Base-by-base conservation (phyloP, 2,329 filamentous ascomycete species). In the Aspergillus sergii region DNA sequence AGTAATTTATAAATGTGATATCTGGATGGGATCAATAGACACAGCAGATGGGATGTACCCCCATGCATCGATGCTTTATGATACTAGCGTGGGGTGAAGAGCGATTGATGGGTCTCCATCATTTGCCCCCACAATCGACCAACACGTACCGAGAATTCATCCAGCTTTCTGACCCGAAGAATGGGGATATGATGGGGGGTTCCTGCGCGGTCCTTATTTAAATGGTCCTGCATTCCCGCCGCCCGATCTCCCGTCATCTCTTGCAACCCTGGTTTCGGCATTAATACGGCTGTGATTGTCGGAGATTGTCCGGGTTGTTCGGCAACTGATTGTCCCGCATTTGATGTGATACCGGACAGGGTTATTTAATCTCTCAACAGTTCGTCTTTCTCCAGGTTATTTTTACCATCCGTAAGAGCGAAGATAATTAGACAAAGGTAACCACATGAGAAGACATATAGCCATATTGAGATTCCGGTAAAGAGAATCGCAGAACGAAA, bases 221-320 rank as follows among this genome's bases (percentile, higher is more conserved):
- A 61, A 57, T 41, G 32, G 45, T 39, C 34, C 32, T 51, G 28
- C 50, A 21, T 45, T 28, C 39, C 50, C 43, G 10, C 51, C 34
- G 16, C 10, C 45, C 58, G 23, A 10, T 43, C 28, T 55, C 26
- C 26, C 28, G 51, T 39, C 32, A 32, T 21, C 39, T 32, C 51
- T 50, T 39, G 21, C 10, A 28, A 46, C 14, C 16, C 30, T 7
- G 50, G 23, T 45, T 30, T 54, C 50, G 34, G 36, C 21, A 55
- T 36, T 19, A 30, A 50, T 28, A 34, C 32, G 23, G 34, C 53
- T 56, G 19, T n/a, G 16, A 14, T 30, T 46, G 39, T 67, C 65
- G 63, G 65, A 67, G 60, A 55, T 62, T 61, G 58, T 54, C 65
- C 65, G 65, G 56, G 30, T 59, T 43, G 19, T 46, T 63, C 65